phyloP scores from a whole-genome alignment of 2,329 filamentous ascomycete genomes.

The Colletotrichum sp. region DNA sequence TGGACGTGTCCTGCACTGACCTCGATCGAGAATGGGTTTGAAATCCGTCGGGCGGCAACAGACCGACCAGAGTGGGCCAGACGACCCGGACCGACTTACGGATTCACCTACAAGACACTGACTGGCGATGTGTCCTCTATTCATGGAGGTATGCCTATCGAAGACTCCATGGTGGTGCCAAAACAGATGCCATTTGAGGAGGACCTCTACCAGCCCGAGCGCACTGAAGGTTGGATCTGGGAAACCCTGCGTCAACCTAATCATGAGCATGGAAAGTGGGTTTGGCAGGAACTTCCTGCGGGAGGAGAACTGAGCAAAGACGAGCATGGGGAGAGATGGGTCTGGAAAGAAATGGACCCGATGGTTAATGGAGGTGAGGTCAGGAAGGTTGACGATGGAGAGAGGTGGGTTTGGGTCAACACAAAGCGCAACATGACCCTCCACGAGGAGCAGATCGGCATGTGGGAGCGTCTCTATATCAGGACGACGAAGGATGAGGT shows the following conservation, averaged over 20 bases:
- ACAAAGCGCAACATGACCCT: background rate
- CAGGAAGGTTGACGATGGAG: constrained; percentile 15
- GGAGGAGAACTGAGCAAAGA: background rate
- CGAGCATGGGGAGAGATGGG: background rate
- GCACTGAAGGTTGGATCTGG: background rate
- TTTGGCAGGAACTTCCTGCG: background rate
- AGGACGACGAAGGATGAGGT: constrained; percentile 16
- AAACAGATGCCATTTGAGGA: background rate
- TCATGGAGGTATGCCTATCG: background rate
- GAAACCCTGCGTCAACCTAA: background rate
- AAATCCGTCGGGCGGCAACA: background rate
- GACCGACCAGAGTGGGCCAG: background rate
- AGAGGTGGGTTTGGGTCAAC: background rate
- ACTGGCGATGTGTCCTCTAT: background rate
- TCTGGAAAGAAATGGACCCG: background rate
- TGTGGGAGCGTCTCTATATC: constrained; percentile 25
- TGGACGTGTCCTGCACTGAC: constrained; percentile 24
- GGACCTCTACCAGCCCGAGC: background rate
- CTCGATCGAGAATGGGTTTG: constrained; percentile 5
- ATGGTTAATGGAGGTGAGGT: background rate
- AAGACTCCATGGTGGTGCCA: background rate
- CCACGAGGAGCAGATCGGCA: constrained; percentile 23
- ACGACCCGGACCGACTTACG: background rate
- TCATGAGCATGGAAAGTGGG: background rate
- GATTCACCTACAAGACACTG: background rate